Percentiles rank a stretch among this genome's conserved stretches.
Evolutionary conservation across 2,329 filamentous ascomycete species (phyloP).

Genomic region (Penicillium brevicompactum): DNA sequence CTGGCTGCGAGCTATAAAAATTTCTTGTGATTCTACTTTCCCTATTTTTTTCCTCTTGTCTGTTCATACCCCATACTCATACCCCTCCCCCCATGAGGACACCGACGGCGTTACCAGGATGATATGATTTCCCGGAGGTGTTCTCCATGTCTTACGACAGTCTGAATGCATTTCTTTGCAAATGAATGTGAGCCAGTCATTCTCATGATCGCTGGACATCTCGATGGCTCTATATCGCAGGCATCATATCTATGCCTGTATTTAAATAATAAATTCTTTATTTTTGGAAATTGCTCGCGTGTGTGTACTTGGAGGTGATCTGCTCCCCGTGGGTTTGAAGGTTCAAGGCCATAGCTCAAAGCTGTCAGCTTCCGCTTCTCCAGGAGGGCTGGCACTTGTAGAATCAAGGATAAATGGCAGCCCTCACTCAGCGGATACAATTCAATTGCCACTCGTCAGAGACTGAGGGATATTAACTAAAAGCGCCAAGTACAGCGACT

Average conservation of each 20-base stretch:
- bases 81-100: conserved; percentile 20
- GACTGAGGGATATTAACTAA: too few relatives aligned
- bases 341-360: background rate
- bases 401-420: too few relatives aligned
- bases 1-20: conserved; percentile 16
- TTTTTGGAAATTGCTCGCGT: background rate
- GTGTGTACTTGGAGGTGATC: background rate
- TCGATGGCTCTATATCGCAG: background rate
- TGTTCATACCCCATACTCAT: conserved; percentile 12
- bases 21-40: conserved; percentile 23
- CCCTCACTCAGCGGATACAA: too few relatives aligned
- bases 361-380: too few relatives aligned
- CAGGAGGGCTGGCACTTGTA: too few relatives aligned
- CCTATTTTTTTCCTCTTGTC: conserved; percentile 15
- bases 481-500: too few relatives aligned
- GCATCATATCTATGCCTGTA: background rate
- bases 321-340: background rate
- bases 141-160: conserved; percentile 24
- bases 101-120: conserved; percentile 23
- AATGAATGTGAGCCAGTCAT: conserved; percentile 14
- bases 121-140: conserved; percentile 23
- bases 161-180: conserved; percentile 16
- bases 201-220: conserved; percentile 4
- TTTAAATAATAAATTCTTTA: background rate
- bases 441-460: too few relatives aligned